phyloP scores from a whole-genome alignment of 192 early-diverging fungal genomes.

The Backusella sp. region DNA sequence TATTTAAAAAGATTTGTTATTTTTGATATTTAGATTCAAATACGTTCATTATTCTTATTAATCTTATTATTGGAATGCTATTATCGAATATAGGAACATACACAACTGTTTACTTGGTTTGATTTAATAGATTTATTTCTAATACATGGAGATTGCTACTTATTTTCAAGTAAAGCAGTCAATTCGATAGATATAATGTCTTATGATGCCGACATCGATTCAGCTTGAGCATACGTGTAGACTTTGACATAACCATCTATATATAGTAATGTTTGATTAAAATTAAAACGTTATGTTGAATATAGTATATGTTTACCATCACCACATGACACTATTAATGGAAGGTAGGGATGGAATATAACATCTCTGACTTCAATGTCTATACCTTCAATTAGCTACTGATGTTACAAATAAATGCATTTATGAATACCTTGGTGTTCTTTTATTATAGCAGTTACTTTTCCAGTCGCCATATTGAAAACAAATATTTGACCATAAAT shows the following conservation, averaged over 20 bases:
- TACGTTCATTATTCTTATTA: neutral
- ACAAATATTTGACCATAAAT: constrained; percentile 86
- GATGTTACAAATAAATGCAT: neutral
- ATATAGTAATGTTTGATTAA: neutral
- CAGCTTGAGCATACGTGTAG: constrained; percentile 45
- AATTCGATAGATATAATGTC: neutral
- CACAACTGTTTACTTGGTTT: neutral
- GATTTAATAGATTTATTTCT: neutral
- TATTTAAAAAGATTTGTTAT: neutral
- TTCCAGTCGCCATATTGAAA: constrained; percentile 76
- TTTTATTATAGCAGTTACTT: constrained; percentile 74
- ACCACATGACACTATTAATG: constrained; percentile 78
- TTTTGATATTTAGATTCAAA: neutral
- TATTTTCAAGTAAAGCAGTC: neutral
- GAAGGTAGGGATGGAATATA: constrained; percentile 84
- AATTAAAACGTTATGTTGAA: neutral
- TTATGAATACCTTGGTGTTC: constrained; percentile 70
- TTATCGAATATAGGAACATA: neutral
- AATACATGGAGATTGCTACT: neutral
- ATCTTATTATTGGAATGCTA: neutral
- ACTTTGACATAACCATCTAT: constrained; percentile 69
- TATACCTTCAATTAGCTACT: constrained; percentile 12
- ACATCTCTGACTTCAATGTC: constrained; percentile 92
- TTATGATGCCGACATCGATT: neutral
- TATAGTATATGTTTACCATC: constrained; percentile 59